Conservation (phyloP, 306 rosid species). For the Hippophae gyantsensis region DNA sequence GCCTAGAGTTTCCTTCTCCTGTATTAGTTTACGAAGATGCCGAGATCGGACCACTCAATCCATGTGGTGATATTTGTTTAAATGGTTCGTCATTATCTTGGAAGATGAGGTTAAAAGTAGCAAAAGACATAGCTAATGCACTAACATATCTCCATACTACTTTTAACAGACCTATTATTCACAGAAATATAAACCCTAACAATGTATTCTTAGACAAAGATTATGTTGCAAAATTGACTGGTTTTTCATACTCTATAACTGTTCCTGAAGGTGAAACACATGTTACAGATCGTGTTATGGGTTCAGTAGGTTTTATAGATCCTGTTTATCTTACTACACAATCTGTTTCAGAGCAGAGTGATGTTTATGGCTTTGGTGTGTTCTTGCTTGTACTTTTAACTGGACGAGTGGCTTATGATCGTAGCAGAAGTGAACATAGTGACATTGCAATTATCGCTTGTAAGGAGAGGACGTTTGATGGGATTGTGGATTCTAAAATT, state of each 20-base stretch:
- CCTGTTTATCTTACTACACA: not conserved
- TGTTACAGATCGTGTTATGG: not conserved
- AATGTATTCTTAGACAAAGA: not conserved
- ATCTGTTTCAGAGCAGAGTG: not conserved
- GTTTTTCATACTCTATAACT: not conserved
- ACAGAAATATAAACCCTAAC: not conserved
- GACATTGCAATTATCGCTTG: not conserved
- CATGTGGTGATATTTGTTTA: not conserved
- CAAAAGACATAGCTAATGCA: conserved; percentile 6
- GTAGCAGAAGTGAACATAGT: not conserved
- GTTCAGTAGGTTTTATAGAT: not conserved
- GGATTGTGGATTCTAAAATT: conserved; percentile 3
- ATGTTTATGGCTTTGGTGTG: conserved; percentile 1
- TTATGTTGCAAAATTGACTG: conserved; percentile 1
- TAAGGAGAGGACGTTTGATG: not conserved
- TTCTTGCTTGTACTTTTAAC: not conserved
- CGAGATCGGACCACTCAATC: not conserved
- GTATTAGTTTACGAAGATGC: not conserved
- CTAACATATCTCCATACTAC: conserved; percentile 1
- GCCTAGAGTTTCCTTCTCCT: not conserved
- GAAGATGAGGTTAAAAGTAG: not conserved
- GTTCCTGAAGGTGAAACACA: not conserved
- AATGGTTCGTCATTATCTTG: not conserved
- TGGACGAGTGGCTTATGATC: not conserved
- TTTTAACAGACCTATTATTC: not conserved